Evolutionary conservation across 306 rosid genomes (phyloP).

Genomic region (Hylodesmum podocarpum): DNA sequence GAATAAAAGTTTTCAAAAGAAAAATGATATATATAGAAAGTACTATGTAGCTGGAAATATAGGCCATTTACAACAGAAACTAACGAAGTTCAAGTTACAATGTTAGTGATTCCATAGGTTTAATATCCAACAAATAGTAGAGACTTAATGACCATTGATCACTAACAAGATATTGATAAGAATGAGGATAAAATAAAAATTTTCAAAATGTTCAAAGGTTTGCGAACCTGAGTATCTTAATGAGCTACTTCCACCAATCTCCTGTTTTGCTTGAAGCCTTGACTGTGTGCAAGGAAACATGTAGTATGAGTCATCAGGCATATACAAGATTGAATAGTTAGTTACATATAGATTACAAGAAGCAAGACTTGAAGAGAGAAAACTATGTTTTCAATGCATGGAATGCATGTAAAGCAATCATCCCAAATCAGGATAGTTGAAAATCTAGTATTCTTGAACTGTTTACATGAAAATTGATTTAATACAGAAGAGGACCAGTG

Average conservation of each 20-base stretch:
- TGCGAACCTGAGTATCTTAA: constrained; percentile 88
- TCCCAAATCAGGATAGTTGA: background rate
- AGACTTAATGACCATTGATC: background rate
- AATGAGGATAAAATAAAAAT: background rate
- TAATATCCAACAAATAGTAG: background rate
- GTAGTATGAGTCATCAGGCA: constrained; percentile 5
- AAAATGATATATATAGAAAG: background rate
- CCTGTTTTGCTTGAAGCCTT: constrained; percentile 92
- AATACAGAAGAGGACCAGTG: background rate
- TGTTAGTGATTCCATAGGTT: background rate
- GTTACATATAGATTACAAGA: background rate
- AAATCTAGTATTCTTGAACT: background rate
- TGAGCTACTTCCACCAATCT: constrained; percentile 70
- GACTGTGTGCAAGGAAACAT: constrained; percentile 58
- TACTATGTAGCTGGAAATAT: background rate
- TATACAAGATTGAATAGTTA: background rate
- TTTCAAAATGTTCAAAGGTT: background rate
- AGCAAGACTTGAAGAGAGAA: constrained; percentile 8
- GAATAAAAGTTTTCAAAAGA: background rate
- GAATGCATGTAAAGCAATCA: background rate
- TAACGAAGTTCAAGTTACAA: background rate
- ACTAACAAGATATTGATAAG: background rate
- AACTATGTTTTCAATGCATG: background rate
- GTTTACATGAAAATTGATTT: background rate
- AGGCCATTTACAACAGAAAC: background rate